Conservation (phyloP, 2,329 filamentous ascomycete species). For the Sarocladium oryzae region DNA sequence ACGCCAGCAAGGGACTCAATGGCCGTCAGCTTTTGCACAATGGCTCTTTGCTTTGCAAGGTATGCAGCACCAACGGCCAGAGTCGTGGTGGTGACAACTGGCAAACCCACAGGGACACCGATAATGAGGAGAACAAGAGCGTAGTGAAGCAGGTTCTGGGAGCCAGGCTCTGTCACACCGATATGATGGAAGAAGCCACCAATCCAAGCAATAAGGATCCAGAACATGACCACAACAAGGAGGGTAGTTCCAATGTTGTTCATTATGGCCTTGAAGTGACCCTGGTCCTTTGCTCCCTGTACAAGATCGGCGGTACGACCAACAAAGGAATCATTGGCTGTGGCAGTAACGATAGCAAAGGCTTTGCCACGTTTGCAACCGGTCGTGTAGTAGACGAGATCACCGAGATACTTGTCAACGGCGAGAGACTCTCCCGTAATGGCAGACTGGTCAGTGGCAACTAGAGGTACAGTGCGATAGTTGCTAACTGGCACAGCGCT, state of each 20-base stretch:
- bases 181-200: slow-evolving; percentile 73
- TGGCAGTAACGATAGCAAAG: slow-evolving; percentile 60
- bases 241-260: slow-evolving; percentile 71
- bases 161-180: slow-evolving; percentile 48
- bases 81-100: slow-evolving; percentile 72
- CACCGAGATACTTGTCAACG: slow-evolving; percentile 73
- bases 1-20: slow-evolving; percentile 73
- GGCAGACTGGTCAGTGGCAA: slow-evolving; percentile 72
- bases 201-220: slow-evolving; percentile 69
- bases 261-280: slow-evolving; percentile 80
- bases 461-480: slow-evolving; percentile 58
- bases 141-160: slow-evolving; percentile 61
- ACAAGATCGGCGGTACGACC: slow-evolving; percentile 69
- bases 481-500: slow-evolving; percentile 19
- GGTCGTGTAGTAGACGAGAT: slow-evolving; percentile 71
- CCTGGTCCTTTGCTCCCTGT: slow-evolving; percentile 67
- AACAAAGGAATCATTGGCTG: slow-evolving; percentile 68
- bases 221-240: slow-evolving; percentile 71
- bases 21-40: slow-evolving; percentile 73
- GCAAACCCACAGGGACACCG: slow-evolving; percentile 73
- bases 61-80: slow-evolving; percentile 72
- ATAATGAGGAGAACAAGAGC: slow-evolving; percentile 67
- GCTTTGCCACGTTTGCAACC: slow-evolving; percentile 77
- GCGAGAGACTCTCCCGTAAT: slow-evolving; percentile 77
- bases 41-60: slow-evolving; percentile 70